Percentiles rank a stretch among this genome's conserved stretches.
These are phyloP conservation scores for Heliamphora pulchella DNA, from an alignment of 179 eudicot species.

Conservation along the genomic window DNA sequence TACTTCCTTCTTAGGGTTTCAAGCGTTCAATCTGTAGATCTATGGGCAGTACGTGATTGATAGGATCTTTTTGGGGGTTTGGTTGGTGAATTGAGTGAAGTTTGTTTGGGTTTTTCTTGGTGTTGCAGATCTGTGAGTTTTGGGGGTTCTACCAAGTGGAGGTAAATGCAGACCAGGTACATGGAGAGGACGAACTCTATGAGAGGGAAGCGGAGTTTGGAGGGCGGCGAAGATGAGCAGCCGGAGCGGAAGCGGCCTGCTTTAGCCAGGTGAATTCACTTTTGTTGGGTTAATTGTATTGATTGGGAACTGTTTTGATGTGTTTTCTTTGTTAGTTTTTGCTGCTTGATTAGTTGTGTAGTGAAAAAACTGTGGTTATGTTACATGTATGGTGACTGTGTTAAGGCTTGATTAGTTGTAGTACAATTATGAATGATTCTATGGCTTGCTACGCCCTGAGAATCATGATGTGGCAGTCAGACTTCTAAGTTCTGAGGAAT, in stretches of 20 bases:
- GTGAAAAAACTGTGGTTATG: neutral
- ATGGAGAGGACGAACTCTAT: constrained; percentile 80
- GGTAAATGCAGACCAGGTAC: constrained; percentile 65
- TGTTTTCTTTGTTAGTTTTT: constrained; percentile 4
- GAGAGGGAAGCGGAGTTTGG: constrained; percentile 81
- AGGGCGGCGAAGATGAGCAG: constrained; percentile 63
- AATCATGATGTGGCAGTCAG: too few relatives aligned
- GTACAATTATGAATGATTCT: too few relatives aligned
- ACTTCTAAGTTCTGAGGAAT: too few relatives aligned
- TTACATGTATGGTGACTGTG: neutral
- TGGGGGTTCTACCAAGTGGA: constrained; percentile 21
- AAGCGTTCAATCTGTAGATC: constrained; percentile 12
- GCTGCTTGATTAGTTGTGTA: neutral
- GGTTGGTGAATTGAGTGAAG: constrained; percentile 16
- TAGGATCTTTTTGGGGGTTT: constrained; percentile 14
- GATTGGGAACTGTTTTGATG: neutral
- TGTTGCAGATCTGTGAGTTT: constrained; percentile 37
- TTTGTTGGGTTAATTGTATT: neutral
- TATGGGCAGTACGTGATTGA: neutral
- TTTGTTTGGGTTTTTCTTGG: constrained; percentile 13
- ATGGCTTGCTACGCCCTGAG: too few relatives aligned
- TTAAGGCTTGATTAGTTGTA: too few relatives aligned
- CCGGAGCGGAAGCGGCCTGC: constrained; percentile 90
- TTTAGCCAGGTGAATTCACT: constrained; percentile 58
- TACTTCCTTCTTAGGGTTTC: neutral